Conservation (phyloP, 1,284 basidiomycete species). For the Phellinidium pouzarii region DNA sequence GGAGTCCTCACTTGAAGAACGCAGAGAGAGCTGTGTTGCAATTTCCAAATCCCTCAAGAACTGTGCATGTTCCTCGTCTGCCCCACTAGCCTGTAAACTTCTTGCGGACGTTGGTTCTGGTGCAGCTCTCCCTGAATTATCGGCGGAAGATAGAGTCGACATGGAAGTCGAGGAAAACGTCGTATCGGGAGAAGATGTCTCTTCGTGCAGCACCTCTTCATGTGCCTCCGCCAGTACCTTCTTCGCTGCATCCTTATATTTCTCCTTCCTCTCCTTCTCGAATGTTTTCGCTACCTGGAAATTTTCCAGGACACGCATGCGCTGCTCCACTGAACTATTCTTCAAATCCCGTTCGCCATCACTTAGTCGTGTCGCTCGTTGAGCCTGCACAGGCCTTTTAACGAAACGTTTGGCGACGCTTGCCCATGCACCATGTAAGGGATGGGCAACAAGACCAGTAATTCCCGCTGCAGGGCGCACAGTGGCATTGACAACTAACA, state of each 20-base stretch:
- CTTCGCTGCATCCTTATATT: conserved; percentile 32
- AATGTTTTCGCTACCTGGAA: conserved; percentile 34
- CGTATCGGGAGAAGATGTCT: background rate
- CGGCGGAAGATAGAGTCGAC: background rate
- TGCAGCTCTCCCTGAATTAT: background rate
- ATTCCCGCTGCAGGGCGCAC: conserved; percentile 41
- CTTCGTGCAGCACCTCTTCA: conserved; percentile 7
- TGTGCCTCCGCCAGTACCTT: conserved; percentile 26
- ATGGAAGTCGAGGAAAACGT: background rate
- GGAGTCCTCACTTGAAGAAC: background rate
- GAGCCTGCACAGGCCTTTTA: conserved; percentile 28
- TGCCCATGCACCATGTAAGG: conserved; percentile 38
- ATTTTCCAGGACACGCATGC: conserved; percentile 29
- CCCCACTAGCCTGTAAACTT: background rate
- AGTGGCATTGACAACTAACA: conserved; percentile 36
- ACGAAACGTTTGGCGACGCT: conserved; percentile 28
- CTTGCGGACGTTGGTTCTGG: background rate
- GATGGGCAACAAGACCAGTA: conserved; percentile 36
- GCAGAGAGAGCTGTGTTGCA: conserved; percentile 32
- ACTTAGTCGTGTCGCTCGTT: conserved; percentile 30
- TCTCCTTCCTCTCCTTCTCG: conserved; percentile 27
- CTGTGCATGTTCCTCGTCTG: conserved; percentile 27
- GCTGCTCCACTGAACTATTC: conserved; percentile 29
- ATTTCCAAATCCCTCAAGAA: conserved; percentile 32
- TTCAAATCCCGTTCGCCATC: conserved; percentile 34